Percentiles rank a stretch among this genome's conserved stretches.
These are phyloP conservation scores for Metschnikowia santaceciliae DNA, from an alignment of 805 yeast genomes.

Conservation along the genomic window DNA sequence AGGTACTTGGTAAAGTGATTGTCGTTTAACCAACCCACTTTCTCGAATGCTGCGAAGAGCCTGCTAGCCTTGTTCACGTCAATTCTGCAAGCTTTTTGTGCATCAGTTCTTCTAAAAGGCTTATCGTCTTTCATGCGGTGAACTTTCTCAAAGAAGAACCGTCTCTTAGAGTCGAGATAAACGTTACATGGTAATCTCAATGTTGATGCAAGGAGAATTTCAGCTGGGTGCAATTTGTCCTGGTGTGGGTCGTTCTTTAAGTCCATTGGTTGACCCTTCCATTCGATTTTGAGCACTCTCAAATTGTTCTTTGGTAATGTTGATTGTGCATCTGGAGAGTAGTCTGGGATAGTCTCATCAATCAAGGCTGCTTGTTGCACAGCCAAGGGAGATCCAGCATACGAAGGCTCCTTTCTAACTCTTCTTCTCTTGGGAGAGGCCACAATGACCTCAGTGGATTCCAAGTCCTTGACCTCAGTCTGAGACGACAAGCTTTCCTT, in stretches of 20 bases:
- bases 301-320: constrained; percentile 62
- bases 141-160: constrained; percentile 87
- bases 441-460: constrained; percentile 16
- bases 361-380: constrained; percentile 46
- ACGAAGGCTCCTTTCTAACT: constrained; percentile 27
- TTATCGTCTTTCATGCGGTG: constrained; percentile 61
- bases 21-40: constrained; percentile 89
- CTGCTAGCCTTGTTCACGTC: constrained; percentile 96
- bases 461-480: constrained; percentile 4
- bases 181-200: constrained; percentile 83
- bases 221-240: constrained; percentile 84
- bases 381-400: constrained; percentile 35
- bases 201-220: constrained; percentile 78
- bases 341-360: constrained; percentile 76
- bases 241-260: constrained; percentile 71
- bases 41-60: constrained; percentile 83
- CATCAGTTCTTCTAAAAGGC: constrained; percentile 94
- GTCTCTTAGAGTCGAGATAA: constrained; percentile 62
- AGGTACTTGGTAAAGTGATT: constrained; percentile 44
- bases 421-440: constrained; percentile 38
- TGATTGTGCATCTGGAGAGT: constrained; percentile 58
- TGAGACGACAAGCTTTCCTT: constrained; percentile 26
- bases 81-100: constrained; percentile 95
- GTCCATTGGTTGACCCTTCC: constrained; percentile 99
- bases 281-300: constrained; percentile 80